Conservation (phyloP, 2,329 filamentous ascomycete genomes). For the Fusarium hostae region DNA sequence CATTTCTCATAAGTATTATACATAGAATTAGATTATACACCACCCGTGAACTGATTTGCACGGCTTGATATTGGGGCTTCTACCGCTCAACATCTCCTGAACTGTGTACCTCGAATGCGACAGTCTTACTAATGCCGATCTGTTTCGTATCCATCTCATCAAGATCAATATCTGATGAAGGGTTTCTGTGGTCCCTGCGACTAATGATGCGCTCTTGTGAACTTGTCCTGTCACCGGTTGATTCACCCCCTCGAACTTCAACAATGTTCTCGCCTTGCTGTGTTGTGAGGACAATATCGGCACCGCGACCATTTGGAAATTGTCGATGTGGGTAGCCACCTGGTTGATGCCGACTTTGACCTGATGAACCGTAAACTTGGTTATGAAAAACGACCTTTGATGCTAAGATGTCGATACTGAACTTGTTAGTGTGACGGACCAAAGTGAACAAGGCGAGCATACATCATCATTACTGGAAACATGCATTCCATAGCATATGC, state of each 20-base stretch:
- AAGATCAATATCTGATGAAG: slow-evolving; percentile 39
- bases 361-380: slow-evolving; percentile 40
- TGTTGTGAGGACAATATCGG: slow-evolving; percentile 31
- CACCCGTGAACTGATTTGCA: not conserved
- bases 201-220: slow-evolving; percentile 42
- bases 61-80: not conserved
- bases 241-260: slow-evolving; percentile 34
- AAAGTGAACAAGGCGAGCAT: slow-evolving; percentile 7
- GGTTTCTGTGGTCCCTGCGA: slow-evolving; percentile 22
- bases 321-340: slow-evolving; percentile 21
- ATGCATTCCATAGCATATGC: slow-evolving; percentile 56
- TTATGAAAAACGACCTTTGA: slow-evolving; percentile 48
- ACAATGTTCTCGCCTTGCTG: slow-evolving; percentile 40
- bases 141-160: slow-evolving; percentile 40
- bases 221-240: slow-evolving; percentile 15
- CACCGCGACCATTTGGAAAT: slow-evolving; percentile 11
- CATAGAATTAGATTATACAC: not conserved
- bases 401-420: slow-evolving; percentile 50
- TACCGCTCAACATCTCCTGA: slow-evolving; percentile 17
- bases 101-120: slow-evolving; percentile 35
- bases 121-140: slow-evolving; percentile 40
- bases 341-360: slow-evolving; percentile 20
- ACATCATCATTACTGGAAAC: slow-evolving; percentile 56
- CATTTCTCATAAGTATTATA: not conserved
- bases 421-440: not conserved